These are phyloP conservation scores for Coriaria nepalensis DNA, from an alignment of 306 rosid genomes.

Conservation along the genomic window DNA sequence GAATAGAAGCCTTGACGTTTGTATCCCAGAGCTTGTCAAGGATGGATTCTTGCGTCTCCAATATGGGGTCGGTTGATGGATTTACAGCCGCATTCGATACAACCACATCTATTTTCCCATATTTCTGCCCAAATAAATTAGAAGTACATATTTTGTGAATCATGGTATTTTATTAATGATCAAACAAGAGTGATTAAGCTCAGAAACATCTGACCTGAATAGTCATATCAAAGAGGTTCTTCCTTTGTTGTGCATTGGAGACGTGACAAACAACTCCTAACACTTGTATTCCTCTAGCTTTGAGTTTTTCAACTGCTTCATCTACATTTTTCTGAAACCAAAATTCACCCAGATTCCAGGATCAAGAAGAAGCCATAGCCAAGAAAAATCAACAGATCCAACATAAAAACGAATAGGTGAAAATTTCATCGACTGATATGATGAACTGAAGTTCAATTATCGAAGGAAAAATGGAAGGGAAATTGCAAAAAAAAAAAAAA, in stretches of 20 bases:
- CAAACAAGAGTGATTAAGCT: too few species aligned
- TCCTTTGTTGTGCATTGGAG: constrained; percentile 65
- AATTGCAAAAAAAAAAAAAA: neutral
- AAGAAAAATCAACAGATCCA: neutral
- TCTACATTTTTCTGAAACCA: constrained; percentile 73
- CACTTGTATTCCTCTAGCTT: constrained; percentile 56
- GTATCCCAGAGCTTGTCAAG: constrained; percentile 96
- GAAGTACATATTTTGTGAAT: neutral
- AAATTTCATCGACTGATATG: neutral
- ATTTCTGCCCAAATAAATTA: constrained; percentile 45
- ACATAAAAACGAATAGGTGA: neutral
- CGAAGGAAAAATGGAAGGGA: neutral
- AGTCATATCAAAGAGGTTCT: constrained; percentile 56
- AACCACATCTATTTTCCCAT: constrained; percentile 74
- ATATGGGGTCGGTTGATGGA: constrained; percentile 59
- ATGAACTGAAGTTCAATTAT: too few species aligned
- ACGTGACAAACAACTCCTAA: constrained; percentile 80
- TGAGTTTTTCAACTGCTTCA: constrained; percentile 60
- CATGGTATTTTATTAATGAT: too few species aligned
- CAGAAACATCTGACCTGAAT: constrained; percentile 34
- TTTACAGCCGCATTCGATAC: constrained; percentile 94
- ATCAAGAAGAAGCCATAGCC: neutral
- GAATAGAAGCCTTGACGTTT: constrained; percentile 88
- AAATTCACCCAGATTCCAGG: constrained; percentile 11
- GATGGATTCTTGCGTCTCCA: constrained; percentile 49